Conservation (phyloP, 805 yeast genomes). For the Spathaspora passalidarum region DNA sequence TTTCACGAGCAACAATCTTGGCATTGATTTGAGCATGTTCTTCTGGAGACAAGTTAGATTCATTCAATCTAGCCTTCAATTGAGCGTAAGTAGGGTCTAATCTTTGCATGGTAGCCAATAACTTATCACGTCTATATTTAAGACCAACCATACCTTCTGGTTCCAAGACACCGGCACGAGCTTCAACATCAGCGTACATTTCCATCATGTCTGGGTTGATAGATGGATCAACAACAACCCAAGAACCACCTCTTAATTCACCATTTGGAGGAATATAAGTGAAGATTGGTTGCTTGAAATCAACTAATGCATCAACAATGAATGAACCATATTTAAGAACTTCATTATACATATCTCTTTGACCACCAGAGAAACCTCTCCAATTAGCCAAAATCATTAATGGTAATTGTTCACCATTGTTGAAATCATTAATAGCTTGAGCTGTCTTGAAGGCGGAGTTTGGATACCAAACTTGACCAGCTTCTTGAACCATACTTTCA, state of each 20-base stretch:
- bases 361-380: slow-evolving; percentile 99
- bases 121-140: slow-evolving; percentile 91
- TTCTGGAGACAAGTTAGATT: slow-evolving; percentile 52
- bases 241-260: slow-evolving; percentile 99
- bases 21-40: slow-evolving; percentile 64
- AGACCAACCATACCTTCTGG: slow-evolving; percentile 99
- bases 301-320: slow-evolving; percentile 96
- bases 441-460: slow-evolving; percentile 99
- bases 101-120: slow-evolving; percentile 87
- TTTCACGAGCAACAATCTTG: slow-evolving; percentile 75
- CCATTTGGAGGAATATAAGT: slow-evolving; percentile 98
- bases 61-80: slow-evolving; percentile 59
- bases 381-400: slow-evolving; percentile 97
- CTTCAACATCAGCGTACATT: slow-evolving; percentile 95
- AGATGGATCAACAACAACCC: slow-evolving; percentile 99
- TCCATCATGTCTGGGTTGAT: slow-evolving; percentile 98
- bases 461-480: slow-evolving; percentile 99
- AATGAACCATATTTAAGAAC: slow-evolving; percentile 94
- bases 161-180: slow-evolving; percentile 97
- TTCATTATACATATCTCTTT: slow-evolving; percentile 98
- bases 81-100: slow-evolving; percentile 74
- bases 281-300: slow-evolving; percentile 93
- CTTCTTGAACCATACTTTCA: slow-evolving; percentile 84
- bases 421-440: slow-evolving; percentile 96
- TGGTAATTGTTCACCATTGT: slow-evolving; percentile 97